phyloP scores from a whole-genome alignment of 441 rosid species.

The Pelargonium australe region DNA sequence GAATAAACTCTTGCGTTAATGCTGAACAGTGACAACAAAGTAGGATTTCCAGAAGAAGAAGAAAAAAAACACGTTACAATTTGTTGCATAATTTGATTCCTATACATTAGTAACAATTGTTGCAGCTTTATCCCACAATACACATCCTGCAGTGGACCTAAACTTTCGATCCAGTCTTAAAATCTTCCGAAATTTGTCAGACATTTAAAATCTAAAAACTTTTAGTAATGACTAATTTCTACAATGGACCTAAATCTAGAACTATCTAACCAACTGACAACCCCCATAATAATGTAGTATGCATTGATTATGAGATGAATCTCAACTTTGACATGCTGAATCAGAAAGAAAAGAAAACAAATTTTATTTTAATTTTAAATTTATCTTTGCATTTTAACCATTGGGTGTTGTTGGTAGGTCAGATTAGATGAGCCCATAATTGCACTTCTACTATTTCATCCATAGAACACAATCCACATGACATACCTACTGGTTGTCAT shows the following conservation, averaged over 20 bases:
- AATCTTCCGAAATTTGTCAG: neutral
- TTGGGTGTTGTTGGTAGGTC: neutral
- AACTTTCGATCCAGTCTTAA: neutral
- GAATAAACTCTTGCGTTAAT: too few relatives aligned
- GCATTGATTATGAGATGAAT: neutral
- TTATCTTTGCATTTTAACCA: neutral
- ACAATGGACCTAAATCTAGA: neutral
- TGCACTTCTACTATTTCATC: neutral
- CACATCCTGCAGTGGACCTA: neutral
- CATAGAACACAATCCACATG: neutral
- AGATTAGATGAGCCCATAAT: neutral
- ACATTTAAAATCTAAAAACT: neutral
- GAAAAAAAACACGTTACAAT: neutral
- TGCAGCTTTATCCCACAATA: neutral
- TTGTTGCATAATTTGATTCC: neutral
- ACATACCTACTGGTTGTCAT: neutral
- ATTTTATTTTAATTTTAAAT: neutral
- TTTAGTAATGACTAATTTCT: neutral
- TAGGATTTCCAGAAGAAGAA: neutral
- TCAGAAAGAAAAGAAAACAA: neutral
- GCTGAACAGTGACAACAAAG: neutral
- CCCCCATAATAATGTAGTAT: neutral
- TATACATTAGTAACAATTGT: neutral
- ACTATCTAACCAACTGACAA: conserved; percentile 3
- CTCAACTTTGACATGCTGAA: neutral